Base-by-base conservation (phyloP, 345 rosid genomes). In the Euphorbia pulcherrima region DNA sequence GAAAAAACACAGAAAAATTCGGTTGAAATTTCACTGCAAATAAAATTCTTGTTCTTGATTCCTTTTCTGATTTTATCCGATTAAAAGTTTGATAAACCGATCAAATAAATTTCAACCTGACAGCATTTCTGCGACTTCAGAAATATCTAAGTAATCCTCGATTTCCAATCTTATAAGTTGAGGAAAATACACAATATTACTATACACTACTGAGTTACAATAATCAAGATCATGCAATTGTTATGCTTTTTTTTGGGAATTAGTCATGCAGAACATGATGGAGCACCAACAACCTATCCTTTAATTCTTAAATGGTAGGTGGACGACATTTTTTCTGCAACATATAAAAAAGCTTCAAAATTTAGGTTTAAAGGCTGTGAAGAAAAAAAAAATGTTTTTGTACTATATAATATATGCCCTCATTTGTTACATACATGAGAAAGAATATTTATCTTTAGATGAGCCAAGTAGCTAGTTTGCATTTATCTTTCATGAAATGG, bases 401-500 rank as follows among this genome's bases (percentile, higher is more conserved):
- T 16, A 48, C 53, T 16, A 48, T 48, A 7, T 16, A 48, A 48
- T 48, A 7, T 16, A 48, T 48, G 21, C 21, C n/a, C 8, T 48
- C 11, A 10, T 17, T 48, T 16, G 2, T 7, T 48, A 50, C 9
- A 1, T 18, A 6, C 20, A 53, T n/a, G 5, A 14, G 17, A 16
- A 48, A 48, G n/a, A 7, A 17, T 5, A 48, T 24, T 27, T 52
- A 5, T 52, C 56, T 52, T 52, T 52, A n/a, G 10, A 21, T 52
- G 27, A 53, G 2, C n/a, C 37, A 33, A 33, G 3, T 48, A 1
- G 5, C 52, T 2, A 17, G 21, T n/a, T 48, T 3, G n/a, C 21
- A 48, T 48, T 48, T 48, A 48, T 48, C 9, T 53, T 60, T 39
- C 82, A 21, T 53, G 23, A 23, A 53, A 53, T 84, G 85, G 85